Evolutionary conservation across 768 basidiomycete species (phyloP), one percentile per base, ranked within the genome.

Genomic region (Mycena amicta): DNA sequence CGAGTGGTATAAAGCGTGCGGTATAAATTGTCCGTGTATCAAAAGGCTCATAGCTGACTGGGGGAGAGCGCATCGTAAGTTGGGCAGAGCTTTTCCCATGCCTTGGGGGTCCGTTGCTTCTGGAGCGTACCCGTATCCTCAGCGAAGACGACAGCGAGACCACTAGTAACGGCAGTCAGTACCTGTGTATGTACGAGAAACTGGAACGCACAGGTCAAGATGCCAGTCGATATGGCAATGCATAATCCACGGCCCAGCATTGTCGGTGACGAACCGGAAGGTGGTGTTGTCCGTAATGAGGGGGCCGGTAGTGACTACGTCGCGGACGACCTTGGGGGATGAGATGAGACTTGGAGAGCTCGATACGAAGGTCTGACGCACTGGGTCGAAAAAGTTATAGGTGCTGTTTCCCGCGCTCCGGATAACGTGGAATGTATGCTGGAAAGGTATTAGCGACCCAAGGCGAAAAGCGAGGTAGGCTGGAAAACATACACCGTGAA

Each of bases 211-310:
- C 70, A 63, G 60, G 52, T 75, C 75, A 22, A 80, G 67, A 65
- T 80, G 75, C 76, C 79, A 81, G 56, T 80, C 77, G 41, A 73
- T 74, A 60, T 76, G 77, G 55, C 22, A 51, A 33, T 60, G 59
- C 3, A 60, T 20, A 45, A 57, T 46, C 40, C 49, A 87, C 6
- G 83, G 83, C 3, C 88, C 89, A 2, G 87, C 71, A 69, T 90
- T 90, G 65, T 91, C 83, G 0, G 88, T 87, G 27, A 70, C 70
- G 73, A 88, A 90, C 4, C 88, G 81, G 41, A 92, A 74, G 0
- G 82, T 83, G 23, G 81, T 79, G 22, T 76, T 76, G 55, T 80
- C 80, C 1, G 66, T 68, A 20, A 58, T 64, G 28, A 60, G 39
- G 6, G 45, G 8, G 16, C 77, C 75, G 6, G 81, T 77, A 53